Conservation (phyloP, 2,329 filamentous ascomycete species). For the Xylariaceae sp. region DNA sequence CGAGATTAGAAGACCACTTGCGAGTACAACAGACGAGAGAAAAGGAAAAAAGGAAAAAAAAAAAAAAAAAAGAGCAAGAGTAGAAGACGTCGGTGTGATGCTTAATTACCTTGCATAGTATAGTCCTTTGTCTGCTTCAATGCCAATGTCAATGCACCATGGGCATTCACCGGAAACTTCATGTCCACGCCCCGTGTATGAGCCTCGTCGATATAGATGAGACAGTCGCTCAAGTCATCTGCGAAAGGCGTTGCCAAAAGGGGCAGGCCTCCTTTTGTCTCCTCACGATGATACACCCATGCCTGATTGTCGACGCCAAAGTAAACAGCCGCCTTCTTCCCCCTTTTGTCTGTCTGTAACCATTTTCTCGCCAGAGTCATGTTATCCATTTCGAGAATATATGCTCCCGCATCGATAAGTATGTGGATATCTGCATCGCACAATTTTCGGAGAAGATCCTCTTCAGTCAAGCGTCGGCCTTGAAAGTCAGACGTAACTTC, state of each 20-base stretch:
- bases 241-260: constrained; percentile 49
- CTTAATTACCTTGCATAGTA: constrained; percentile 45
- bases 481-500: constrained; percentile 27
- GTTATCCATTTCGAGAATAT: constrained; percentile 59
- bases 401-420: constrained; percentile 58
- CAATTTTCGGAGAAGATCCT: constrained; percentile 35
- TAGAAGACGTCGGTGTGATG: not conserved
- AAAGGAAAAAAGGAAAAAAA: not conserved
- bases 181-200: constrained; percentile 58
- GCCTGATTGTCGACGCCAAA: constrained; percentile 43
- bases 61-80: not conserved
- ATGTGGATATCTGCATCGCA: constrained; percentile 30
- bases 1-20: not conserved
- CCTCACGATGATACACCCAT: constrained; percentile 36
- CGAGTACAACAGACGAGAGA: not conserved
- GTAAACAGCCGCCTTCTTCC: constrained; percentile 45
- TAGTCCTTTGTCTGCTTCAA: constrained; percentile 54
- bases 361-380: constrained; percentile 42
- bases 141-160: constrained; percentile 51
- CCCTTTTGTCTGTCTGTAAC: constrained; percentile 39
- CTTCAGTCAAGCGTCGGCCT: constrained; percentile 40
- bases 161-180: constrained; percentile 43
- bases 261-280: constrained; percentile 31
- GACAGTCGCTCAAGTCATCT: constrained; percentile 35
- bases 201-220: constrained; percentile 50